Base-by-base conservation (phyloP, 768 basidiomycete genomes). In the Tulasnella sp. region DNA sequence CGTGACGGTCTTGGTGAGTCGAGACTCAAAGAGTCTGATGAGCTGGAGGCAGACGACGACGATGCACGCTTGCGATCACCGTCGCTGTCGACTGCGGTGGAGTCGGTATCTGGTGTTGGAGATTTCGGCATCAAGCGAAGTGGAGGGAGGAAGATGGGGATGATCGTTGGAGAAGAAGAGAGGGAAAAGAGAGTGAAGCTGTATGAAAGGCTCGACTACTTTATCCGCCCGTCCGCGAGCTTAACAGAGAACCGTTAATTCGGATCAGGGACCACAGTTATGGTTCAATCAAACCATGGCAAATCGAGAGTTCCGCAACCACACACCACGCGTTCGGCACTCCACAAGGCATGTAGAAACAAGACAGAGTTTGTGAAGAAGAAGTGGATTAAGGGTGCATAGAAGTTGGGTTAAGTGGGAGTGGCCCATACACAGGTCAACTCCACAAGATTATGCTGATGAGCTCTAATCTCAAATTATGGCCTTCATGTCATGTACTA, bases 401-500 rank as follows among this genome's bases (percentile, higher is more conserved):
- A n/a, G n/a, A n/a, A n/a, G n/a, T n/a, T n/a, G n/a, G n/a, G n/a
- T n/a, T n/a, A n/a, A n/a, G n/a, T n/a, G n/a, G n/a, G n/a, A n/a
- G n/a, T n/a, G n/a, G n/a, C n/a, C n/a, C n/a, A n/a, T n/a, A n/a
- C n/a, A n/a, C n/a, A n/a, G n/a, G n/a, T n/a, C n/a, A n/a, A n/a
- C n/a, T n/a, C n/a, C n/a, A n/a, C n/a, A n/a, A n/a, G n/a, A n/a
- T n/a, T n/a, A n/a, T n/a, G n/a, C n/a, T n/a, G n/a, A n/a, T n/a
- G n/a, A n/a, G n/a, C n/a, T n/a, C n/a, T n/a, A n/a, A n/a, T n/a
- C n/a, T 40, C n/a, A 40, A 27, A 42, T 42, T 27, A 51, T 43
- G 20, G 55, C 60, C 52, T 79, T 87, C 63, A 95, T 78, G 61
- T 92, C 88, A 64, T 93, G 89, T 34, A 95, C 79, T 62, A 93